These are phyloP conservation scores for Nakazawaea wyomingensis DNA, from an alignment of 805 yeast genomes.

Conservation along the genomic window DNA sequence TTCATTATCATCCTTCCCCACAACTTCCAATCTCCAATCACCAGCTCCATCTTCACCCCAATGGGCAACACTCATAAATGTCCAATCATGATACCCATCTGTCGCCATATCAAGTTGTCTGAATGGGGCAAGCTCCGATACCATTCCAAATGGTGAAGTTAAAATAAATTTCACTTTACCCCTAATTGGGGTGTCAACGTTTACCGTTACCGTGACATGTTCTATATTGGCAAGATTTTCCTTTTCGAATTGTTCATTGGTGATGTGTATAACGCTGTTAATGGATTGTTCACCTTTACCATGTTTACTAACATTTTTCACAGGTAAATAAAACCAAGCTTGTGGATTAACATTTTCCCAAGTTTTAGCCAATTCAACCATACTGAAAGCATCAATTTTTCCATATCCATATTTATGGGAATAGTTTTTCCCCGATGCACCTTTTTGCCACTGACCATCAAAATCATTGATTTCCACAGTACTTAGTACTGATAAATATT, in stretches of 20 bases:
- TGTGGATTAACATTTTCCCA: constrained; percentile 92
- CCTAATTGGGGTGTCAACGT: constrained; percentile 57
- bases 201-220: constrained; percentile 79
- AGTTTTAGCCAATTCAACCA: constrained; percentile 66
- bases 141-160: constrained; percentile 69
- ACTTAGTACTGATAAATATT: constrained; percentile 70
- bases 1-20: constrained; percentile 30
- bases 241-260: constrained; percentile 40
- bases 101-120: constrained; percentile 53
- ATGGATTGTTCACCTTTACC: constrained; percentile 17
- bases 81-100: constrained; percentile 75
- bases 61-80: constrained; percentile 95
- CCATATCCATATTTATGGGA: constrained; percentile 93
- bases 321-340: constrained; percentile 63
- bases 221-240: constrained; percentile 71
- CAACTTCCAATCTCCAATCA: constrained; percentile 71
- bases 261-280: constrained; percentile 39
- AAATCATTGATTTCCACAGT: constrained; percentile 61
- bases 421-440: constrained; percentile 56
- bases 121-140: constrained; percentile 66
- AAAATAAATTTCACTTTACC: constrained; percentile 67
- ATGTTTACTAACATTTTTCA: constrained; percentile 27
- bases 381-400: constrained; percentile 71
- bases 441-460: constrained; percentile 76
- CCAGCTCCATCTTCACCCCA: constrained; percentile 89